Evolutionary conservation across 2,329 filamentous ascomycete species (phyloP), one percentile per base, ranked within the genome.

Genomic region (Ophiostoma triangulosporum): DNA sequence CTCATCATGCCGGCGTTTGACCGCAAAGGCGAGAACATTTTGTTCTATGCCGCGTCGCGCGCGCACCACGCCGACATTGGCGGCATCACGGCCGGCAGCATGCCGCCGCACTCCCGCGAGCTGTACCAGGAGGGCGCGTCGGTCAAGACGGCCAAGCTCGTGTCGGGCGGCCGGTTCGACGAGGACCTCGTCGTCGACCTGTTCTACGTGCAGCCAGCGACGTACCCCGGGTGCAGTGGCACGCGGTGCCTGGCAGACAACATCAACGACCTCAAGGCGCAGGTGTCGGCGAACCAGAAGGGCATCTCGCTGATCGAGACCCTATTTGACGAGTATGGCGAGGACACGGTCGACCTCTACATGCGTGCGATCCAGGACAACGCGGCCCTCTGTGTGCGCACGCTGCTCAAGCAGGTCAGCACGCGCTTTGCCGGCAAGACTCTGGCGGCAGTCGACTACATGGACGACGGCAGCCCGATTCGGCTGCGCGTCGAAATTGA

Each of bases 11-110:
- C 86, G 0, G 85, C 86, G 1, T 91, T 91, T 65, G 80, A 80
- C 58, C 64, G 67, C 15, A 64, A 65, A 35, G 82, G 81, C 3
- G 78, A 84, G 54, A 77, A 83, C 15, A 89, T 91, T 56, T 75
- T 90, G 53, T 91, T 91, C 67, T 91, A 89, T 57, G 86, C 88
- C 1, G 86, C 86, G 0, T 88, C 84, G 4, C 77, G 86, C 35
- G 86, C 86, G 0, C 86, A 93, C 63, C 86, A 91, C 61, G 86
- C 86, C 9, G 86, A 93, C 61, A 91, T 93, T 58, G 88, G 88
- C 11, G 88, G 88, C 8, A 89, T 90, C 45, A 73, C 88, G 0
- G 85, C 87, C 0, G 87, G 87, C 0, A 87, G 82, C 1, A 93
- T 93, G 88, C 88, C 88, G 2, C 83, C 86, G 2, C 79, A 85